phyloP scores from a whole-genome alignment of 2,329 filamentous ascomycete genomes.

The Ceratocystis huliohia region DNA sequence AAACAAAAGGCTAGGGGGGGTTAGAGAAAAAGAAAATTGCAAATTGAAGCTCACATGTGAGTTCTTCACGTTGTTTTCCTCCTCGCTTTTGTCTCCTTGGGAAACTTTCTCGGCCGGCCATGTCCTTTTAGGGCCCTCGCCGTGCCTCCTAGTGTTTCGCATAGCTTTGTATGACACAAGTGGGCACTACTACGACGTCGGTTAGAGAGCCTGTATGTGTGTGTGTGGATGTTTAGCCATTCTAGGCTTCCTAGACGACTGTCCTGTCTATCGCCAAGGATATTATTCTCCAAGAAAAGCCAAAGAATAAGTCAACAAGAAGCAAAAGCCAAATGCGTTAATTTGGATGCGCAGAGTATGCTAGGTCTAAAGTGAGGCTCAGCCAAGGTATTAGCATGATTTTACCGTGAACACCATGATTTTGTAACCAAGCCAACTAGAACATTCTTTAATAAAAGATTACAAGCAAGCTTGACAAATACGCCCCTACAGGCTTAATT shows the following conservation, averaged over 20 bases:
- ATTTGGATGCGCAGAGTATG: not conserved
- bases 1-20: not conserved
- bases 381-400: not conserved
- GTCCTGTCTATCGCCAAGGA: not conserved
- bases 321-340: not conserved
- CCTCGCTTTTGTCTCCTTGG: not conserved
- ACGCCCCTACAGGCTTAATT: not conserved
- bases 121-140: not conserved
- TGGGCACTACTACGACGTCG: not conserved
- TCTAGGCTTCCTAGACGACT: not conserved
- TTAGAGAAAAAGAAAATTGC: not conserved
- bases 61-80: not conserved
- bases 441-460: not conserved
- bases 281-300: not conserved
- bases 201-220: not conserved
- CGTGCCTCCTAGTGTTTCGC: not conserved
- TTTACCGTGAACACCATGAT: not conserved
- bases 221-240: no score
- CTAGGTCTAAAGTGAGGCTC: not conserved
- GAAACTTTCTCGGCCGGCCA: not conserved
- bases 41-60: not conserved
- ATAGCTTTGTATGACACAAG: not conserved
- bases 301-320: not conserved
- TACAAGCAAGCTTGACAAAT: not conserved
- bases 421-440: constrained; percentile 2